Percentiles rank a stretch among this genome's conserved stretches.
These are phyloP conservation scores for Ettlia oleoabundans DNA, from an alignment of 139 green algal genomes.

Conservation along the genomic window DNA sequence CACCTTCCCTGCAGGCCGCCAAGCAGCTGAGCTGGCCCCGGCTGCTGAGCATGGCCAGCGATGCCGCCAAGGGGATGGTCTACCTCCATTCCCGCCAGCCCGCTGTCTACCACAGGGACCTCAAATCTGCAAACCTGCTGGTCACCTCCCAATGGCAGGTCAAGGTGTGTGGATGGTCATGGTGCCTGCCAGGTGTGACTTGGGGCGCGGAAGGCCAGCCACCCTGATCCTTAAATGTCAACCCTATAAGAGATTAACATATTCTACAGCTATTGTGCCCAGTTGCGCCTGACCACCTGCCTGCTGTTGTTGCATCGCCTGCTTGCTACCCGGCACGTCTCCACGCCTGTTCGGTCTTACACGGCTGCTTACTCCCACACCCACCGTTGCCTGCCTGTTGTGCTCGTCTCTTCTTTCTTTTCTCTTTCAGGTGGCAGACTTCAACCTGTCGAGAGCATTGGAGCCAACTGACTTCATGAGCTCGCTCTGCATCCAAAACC, in stretches of 20 bases:
- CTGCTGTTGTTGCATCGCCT: too few relatives aligned
- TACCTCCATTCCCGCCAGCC: slow-evolving; percentile 30
- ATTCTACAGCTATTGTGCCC: too few relatives aligned
- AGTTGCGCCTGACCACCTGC: too few relatives aligned
- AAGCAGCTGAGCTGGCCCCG: slow-evolving; percentile 49
- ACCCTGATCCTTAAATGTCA: too few relatives aligned
- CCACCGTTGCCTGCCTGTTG: neutral
- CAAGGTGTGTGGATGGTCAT: slow-evolving; percentile 33
- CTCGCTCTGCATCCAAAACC: slow-evolving; percentile 51
- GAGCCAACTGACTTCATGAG: slow-evolving; percentile 1
- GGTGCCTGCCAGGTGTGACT: neutral
- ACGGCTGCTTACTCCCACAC: neutral
- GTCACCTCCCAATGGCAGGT: slow-evolving; percentile 53
- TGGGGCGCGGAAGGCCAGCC: too few relatives aligned
- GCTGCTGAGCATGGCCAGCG: slow-evolving; percentile 49
- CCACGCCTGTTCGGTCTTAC: too few relatives aligned
- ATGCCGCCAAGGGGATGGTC: slow-evolving; percentile 51
- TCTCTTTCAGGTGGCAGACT: slow-evolving; percentile 41
- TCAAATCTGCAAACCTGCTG: slow-evolving; percentile 64
- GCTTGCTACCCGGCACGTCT: too few relatives aligned
- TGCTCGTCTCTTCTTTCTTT: neutral
- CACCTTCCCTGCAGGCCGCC: neutral
- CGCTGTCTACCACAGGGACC: slow-evolving; percentile 33
- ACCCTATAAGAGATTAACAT: too few relatives aligned
- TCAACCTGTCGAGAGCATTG: slow-evolving; percentile 49